Evolutionary conservation across 2,329 filamentous ascomycete genomes (phyloP).

Genomic region (Exutisphaerella laricina): DNA sequence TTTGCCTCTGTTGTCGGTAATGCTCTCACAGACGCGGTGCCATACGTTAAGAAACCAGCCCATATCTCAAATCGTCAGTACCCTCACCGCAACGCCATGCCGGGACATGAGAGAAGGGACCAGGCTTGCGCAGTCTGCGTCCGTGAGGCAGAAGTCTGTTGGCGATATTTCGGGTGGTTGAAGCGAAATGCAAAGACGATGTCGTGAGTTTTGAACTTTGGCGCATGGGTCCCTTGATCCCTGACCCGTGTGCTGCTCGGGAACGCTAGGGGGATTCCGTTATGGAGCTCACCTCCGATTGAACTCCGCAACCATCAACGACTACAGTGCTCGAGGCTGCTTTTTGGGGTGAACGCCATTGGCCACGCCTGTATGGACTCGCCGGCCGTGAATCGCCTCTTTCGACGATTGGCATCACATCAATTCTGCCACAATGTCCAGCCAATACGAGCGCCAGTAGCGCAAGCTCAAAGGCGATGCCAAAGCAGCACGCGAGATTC

Average conservation of each 20-base stretch:
- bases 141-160: background rate
- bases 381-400: slow-evolving; percentile 68
- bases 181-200: slow-evolving; percentile 6
- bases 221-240: background rate
- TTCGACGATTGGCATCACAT: slow-evolving; percentile 78
- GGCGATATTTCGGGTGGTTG: slow-evolving; percentile 1
- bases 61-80: slow-evolving; percentile 11
- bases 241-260: background rate
- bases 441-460: slow-evolving; percentile 53
- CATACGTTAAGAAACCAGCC: slow-evolving; percentile 23
- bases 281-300: slow-evolving; percentile 10
- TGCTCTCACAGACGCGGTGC: slow-evolving; percentile 26
- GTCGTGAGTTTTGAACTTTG: slow-evolving; percentile 1
- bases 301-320: slow-evolving; percentile 7
- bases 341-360: background rate
- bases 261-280: background rate
- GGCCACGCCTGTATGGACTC: slow-evolving; percentile 63
- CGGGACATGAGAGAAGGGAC: background rate
- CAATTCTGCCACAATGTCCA: slow-evolving; percentile 37
- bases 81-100: background rate
- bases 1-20: slow-evolving; percentile 32
- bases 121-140: background rate
- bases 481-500: slow-evolving; percentile 9
- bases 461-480: slow-evolving; percentile 20
- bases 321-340: background rate